A percentile compares a stretch with the other conserved stretches of the same genome.
These are phyloP conservation scores for Hypomyces perniciosus DNA, from an alignment of 2,329 filamentous ascomycete genomes.

Conservation along the genomic window DNA sequence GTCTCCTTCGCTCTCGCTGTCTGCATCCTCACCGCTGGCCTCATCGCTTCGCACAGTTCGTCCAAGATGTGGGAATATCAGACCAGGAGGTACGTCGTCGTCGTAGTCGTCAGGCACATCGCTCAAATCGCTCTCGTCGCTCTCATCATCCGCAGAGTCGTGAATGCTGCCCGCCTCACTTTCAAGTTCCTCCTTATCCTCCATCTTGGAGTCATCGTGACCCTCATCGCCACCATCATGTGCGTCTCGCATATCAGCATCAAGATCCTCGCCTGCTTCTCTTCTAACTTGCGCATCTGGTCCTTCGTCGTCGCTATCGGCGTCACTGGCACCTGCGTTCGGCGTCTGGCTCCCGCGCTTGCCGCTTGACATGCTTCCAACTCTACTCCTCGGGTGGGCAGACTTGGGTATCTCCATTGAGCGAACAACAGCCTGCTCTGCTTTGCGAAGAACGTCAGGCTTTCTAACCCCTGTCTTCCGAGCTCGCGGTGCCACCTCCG, in stretches of 20 bases:
- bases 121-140: constrained; percentile 64
- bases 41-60: constrained; percentile 24
- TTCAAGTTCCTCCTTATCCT: constrained; percentile 21
- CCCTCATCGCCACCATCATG: constrained; percentile 25
- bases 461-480: constrained; percentile 44
- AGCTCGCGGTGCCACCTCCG: constrained; percentile 33
- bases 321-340: constrained; percentile 30
- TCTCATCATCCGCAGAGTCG: constrained; percentile 63
- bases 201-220: constrained; percentile 23
- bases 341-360: constrained; percentile 39
- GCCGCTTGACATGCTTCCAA: constrained; percentile 47
- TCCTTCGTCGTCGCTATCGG: constrained; percentile 34
- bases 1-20: constrained; percentile 31
- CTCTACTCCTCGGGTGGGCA: constrained; percentile 38
- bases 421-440: constrained; percentile 51
- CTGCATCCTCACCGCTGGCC: constrained; percentile 30
- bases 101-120: constrained; percentile 56
- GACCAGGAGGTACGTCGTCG: constrained; percentile 47
- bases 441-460: constrained; percentile 55
- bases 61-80: constrained; percentile 45
- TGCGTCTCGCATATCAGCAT: constrained; percentile 41
- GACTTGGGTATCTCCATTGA: constrained; percentile 44
- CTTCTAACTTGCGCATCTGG: constrained; percentile 34
- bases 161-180: constrained; percentile 49
- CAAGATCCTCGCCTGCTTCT: constrained; percentile 28